phyloP scores from a whole-genome alignment of 2,329 filamentous ascomycete genomes.

The Aureobasidium vineae region DNA sequence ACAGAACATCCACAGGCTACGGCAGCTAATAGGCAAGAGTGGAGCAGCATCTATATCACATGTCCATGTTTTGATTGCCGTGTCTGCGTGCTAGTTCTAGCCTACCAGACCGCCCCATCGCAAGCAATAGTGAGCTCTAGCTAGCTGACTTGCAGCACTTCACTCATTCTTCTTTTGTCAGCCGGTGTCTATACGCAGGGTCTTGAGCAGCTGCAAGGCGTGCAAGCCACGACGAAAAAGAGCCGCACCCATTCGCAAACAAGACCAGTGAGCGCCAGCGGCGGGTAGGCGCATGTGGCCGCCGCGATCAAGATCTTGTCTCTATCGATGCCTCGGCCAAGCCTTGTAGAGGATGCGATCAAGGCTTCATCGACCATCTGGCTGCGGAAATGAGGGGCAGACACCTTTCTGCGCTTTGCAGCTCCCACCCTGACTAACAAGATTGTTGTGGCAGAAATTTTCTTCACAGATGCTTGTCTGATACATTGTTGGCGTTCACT shows the following conservation, averaged over 20 bases:
- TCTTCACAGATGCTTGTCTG: constrained; percentile 18
- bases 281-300: constrained; percentile 7
- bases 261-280: background rate
- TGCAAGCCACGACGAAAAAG: constrained; percentile 4
- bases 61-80: background rate
- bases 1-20: background rate
- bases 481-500: constrained; percentile 12
- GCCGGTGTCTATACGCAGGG: background rate
- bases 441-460: constrained; percentile 22
- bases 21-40: background rate
- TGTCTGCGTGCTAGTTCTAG: background rate
- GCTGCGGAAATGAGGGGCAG: constrained; percentile 13
- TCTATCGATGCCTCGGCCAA: constrained; percentile 14
- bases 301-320: constrained; percentile 2
- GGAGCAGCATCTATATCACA: background rate
- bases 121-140: background rate
- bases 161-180: background rate
- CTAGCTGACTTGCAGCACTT: background rate
- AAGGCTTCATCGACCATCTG: constrained; percentile 4
- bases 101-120: background rate
- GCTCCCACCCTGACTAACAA: constrained; percentile 1
- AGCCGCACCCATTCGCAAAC: constrained; percentile 17
- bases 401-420: background rate
- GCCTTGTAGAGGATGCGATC: constrained; percentile 14
- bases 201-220: background rate